These are phyloP conservation scores for Aureobasidium zeae DNA, from an alignment of 2,329 filamentous ascomycete species.

Conservation along the genomic window DNA sequence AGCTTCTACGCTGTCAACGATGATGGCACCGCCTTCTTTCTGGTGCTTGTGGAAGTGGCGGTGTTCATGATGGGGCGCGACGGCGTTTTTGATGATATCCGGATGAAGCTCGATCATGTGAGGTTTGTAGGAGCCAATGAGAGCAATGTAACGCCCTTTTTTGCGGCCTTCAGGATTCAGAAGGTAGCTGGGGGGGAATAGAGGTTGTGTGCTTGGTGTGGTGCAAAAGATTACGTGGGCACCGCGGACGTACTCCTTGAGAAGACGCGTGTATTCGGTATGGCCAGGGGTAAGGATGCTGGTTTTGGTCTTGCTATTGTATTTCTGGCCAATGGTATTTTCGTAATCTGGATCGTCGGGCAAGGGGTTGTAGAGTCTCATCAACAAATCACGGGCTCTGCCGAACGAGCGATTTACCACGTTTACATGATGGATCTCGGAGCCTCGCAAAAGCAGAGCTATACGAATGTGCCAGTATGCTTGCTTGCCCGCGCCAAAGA, in stretches of 20 bases:
- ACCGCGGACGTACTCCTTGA: constrained; percentile 60
- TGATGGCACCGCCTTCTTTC: constrained; percentile 49
- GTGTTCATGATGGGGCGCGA: constrained; percentile 43
- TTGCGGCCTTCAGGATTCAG: constrained; percentile 61
- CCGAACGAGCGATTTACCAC: constrained; percentile 71
- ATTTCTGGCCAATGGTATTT: constrained; percentile 28
- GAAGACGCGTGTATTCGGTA: constrained; percentile 55
- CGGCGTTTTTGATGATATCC: constrained; percentile 60
- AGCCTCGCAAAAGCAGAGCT: constrained; percentile 60
- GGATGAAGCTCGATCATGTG: constrained; percentile 78
- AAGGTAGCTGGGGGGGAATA: constrained; percentile 67
- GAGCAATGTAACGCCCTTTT: constrained; percentile 63
- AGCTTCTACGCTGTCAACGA: constrained; percentile 63
- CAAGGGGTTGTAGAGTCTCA: constrained; percentile 44
- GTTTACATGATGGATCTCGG: constrained; percentile 67
- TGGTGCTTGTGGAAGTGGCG: constrained; percentile 57
- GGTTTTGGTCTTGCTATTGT: constrained; percentile 48
- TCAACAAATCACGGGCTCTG: constrained; percentile 44
- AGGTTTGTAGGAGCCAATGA: constrained; percentile 60
- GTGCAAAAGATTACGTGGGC: constrained; percentile 84
- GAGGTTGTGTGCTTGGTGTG: constrained; percentile 62
- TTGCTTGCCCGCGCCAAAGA: constrained; percentile 83
- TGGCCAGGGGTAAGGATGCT: constrained; percentile 61
- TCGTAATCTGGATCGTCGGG: constrained; percentile 28
- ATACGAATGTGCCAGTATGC: constrained; percentile 92